Percentiles rank a stretch among this genome's conserved stretches.
phyloP scores from a whole-genome alignment of 1,139 yeast species.

The Zygoascus meyerae region DNA sequence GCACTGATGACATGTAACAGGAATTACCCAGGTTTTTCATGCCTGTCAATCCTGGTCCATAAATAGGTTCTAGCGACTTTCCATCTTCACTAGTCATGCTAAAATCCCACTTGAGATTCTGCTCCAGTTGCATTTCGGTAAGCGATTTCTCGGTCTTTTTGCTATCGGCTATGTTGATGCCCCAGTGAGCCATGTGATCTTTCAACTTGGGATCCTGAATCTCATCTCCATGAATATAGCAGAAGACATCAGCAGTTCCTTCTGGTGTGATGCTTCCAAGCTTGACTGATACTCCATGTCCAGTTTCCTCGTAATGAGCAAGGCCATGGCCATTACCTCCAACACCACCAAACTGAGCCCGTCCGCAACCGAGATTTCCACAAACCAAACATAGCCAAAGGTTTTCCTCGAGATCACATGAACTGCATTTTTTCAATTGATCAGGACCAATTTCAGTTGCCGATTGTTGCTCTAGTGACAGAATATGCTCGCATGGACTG shows the following conservation, averaged over 20 bases:
- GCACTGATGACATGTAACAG: constrained; percentile 78
- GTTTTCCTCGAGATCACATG: constrained; percentile 69
- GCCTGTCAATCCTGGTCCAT: constrained; percentile 71
- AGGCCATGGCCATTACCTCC: constrained; percentile 91
- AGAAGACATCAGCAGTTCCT: constrained; percentile 68
- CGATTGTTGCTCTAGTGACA: constrained; percentile 41
- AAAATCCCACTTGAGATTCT: constrained; percentile 90
- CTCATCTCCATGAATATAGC: constrained; percentile 87
- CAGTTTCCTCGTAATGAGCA: constrained; percentile 50
- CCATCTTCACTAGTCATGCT: constrained; percentile 72
- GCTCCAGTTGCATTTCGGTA: constrained; percentile 86
- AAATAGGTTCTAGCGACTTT: constrained; percentile 54
- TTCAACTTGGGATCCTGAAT: constrained; percentile 63
- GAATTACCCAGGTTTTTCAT: constrained; percentile 87
- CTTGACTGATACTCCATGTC: constrained; percentile 81
- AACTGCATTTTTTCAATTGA: constrained; percentile 42
- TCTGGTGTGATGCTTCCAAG: constrained; percentile 78
- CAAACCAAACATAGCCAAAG: constrained; percentile 90
- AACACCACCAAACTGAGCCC: constrained; percentile 88
- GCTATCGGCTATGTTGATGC: constrained; percentile 59
- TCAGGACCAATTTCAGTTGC: constrained; percentile 17
- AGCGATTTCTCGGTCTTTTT: constrained; percentile 74
- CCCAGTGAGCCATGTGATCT: constrained; percentile 50
- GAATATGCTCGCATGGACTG: constrained; percentile 69
- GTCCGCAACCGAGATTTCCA: constrained; percentile 87